Percentiles rank a stretch among this genome's conserved stretches.
Evolutionary conservation across 805 yeast genomes (phyloP).

Genomic region (Lachancea lanzarotensis): DNA sequence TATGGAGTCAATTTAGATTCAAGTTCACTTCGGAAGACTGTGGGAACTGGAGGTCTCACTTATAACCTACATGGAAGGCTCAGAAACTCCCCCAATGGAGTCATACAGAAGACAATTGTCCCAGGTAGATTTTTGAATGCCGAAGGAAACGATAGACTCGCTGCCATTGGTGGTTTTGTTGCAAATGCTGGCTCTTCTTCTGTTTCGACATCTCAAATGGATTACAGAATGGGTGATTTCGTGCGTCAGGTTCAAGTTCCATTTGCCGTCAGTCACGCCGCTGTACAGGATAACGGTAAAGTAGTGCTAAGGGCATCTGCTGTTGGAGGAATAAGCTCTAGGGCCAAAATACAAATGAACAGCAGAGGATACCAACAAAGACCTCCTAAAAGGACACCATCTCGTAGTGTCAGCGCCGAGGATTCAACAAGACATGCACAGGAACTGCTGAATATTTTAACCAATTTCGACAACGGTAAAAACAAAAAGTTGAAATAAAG

Average conservation of each 20-base stretch:
- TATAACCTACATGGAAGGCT: conserved; percentile 65
- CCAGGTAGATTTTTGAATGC: conserved; percentile 62
- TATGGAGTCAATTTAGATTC: conserved; percentile 9
- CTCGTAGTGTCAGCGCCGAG: conserved; percentile 11
- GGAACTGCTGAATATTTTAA: conserved; percentile 16
- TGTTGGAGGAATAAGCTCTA: conserved; percentile 17
- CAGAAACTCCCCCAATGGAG: conserved; percentile 64
- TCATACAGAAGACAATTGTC: conserved; percentile 44
- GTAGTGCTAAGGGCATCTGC: conserved; percentile 20
- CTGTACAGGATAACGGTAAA: conserved; percentile 34
- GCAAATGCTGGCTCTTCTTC: conserved; percentile 31
- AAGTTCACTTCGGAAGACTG: conserved; percentile 27
- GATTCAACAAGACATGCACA: conserved; percentile 15
- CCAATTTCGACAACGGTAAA: conserved; percentile 9
- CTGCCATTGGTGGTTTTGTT: conserved; percentile 56
- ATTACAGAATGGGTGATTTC: conserved; percentile 34
- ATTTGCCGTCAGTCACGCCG: conserved; percentile 35
- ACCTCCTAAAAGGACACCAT: conserved; percentile 10
- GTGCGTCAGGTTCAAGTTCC: conserved; percentile 42
- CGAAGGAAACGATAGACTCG: conserved; percentile 36
- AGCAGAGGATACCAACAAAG: conserved; percentile 17
- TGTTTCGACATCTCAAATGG: conserved; percentile 32
- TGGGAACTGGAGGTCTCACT: conserved; percentile 74
- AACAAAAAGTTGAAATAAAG: conserved; percentile 6
- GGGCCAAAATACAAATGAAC: conserved; percentile 14